Conservation (phyloP, 1,139 yeast genomes). For the Blastobotrys persicus region DNA sequence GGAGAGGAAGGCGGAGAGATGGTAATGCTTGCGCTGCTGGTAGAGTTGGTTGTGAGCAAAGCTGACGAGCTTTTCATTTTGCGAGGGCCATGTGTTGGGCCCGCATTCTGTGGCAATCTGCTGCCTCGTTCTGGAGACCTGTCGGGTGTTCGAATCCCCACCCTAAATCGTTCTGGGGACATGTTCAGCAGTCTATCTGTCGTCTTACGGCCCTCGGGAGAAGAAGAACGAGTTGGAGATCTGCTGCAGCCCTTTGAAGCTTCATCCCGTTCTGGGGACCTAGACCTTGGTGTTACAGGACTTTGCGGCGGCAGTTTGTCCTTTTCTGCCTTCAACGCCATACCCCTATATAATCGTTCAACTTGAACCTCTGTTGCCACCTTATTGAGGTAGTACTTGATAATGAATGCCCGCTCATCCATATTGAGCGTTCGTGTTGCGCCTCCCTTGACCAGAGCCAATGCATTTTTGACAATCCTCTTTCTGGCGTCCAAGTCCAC, state of each 20-base stretch:
- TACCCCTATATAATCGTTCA: conserved; percentile 54
- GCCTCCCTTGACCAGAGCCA: conserved; percentile 25
- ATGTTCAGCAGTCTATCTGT: conserved; percentile 1
- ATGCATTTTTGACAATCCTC: conserved; percentile 39
- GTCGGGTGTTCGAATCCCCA: conserved; percentile 11
- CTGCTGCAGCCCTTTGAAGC: neutral
- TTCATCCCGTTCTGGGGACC: conserved; percentile 1
- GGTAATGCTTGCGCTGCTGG: conserved; percentile 2
- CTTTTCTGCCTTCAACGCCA: conserved; percentile 19
- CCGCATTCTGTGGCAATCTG: neutral
- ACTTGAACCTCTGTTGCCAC: conserved; percentile 62
- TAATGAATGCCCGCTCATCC: conserved; percentile 47
- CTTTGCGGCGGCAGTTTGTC: neutral
- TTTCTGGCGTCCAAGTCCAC: conserved; percentile 21
- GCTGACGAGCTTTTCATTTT: conserved; percentile 13
- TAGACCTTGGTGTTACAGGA: conserved; percentile 1
- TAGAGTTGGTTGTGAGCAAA: neutral
- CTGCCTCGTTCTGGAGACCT: conserved; percentile 16
- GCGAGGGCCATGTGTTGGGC: conserved; percentile 1
- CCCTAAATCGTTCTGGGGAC: conserved; percentile 2
- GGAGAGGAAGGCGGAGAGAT: neutral
- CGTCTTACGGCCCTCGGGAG: conserved; percentile 6
- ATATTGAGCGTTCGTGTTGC: conserved; percentile 32
- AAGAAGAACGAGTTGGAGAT: conserved; percentile 5
- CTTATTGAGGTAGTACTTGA: conserved; percentile 47